Conservation (phyloP, 139 green algal genomes). For the Bryopsis sp. region DNA sequence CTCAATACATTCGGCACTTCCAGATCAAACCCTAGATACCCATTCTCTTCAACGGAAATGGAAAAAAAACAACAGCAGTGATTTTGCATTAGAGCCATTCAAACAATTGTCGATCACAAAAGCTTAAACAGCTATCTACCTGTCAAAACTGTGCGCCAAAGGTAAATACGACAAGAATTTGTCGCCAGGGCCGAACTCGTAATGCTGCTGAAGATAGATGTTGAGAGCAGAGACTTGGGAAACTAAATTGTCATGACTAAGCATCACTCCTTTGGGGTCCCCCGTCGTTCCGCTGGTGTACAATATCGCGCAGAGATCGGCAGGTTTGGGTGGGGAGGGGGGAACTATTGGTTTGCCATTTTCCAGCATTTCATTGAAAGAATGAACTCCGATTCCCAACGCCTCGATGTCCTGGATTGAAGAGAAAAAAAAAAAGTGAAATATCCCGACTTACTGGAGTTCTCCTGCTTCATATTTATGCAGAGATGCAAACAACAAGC, state of each 20-base stretch:
- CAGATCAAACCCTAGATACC: too few relatives aligned
- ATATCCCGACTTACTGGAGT: constrained; percentile 31
- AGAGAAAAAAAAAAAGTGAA: constrained; percentile 29
- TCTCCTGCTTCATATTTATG: constrained; percentile 38
- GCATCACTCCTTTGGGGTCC: constrained; percentile 67
- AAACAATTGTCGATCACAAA: too few relatives aligned
- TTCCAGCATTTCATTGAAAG: constrained; percentile 49
- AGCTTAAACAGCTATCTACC: constrained; percentile 30
- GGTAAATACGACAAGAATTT: constrained; percentile 58
- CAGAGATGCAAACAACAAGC: too few relatives aligned
- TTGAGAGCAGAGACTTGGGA: constrained; percentile 39
- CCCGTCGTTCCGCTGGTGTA: constrained; percentile 83
- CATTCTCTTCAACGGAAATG: too few relatives aligned
- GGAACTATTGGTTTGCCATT: constrained; percentile 45
- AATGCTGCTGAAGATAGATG: constrained; percentile 34
- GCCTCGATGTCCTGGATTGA: constrained; percentile 3
- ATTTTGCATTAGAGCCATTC: too few relatives aligned
- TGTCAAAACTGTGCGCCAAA: constrained; percentile 64
- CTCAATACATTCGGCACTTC: too few relatives aligned
- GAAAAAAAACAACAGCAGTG: too few relatives aligned
- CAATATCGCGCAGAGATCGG: constrained; percentile 87
- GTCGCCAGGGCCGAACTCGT: constrained; percentile 32
- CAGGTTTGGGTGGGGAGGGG: constrained; percentile 37
- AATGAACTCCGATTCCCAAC: constrained; percentile 27
- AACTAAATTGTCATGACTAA: constrained; percentile 60